Evolutionary conservation across 352 stramenopile genomes (phyloP), one percentile per base, ranked within the genome.

Genomic region (Pythium utonaiense): DNA sequence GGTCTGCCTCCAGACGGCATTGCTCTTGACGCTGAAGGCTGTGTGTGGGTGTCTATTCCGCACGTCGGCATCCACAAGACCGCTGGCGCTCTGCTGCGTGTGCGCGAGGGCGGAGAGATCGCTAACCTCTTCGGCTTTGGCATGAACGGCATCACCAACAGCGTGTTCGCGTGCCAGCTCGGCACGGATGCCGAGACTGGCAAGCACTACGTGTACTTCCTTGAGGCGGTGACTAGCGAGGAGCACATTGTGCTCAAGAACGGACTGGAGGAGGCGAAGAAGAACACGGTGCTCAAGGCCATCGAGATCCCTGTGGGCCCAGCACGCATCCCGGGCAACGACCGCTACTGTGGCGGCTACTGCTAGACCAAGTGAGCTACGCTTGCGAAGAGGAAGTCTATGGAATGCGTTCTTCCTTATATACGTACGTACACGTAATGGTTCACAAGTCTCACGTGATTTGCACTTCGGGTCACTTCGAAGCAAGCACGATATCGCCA

Each of bases 11-110:
- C 70, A 7, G 78, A 89, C 58, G 81, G 78, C 52, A 91, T 91
- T 47, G 78, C 73, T 12, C 66, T 89, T 2, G 78, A 91, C 34
- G 77, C 75, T 0, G 77, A 91, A 41, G 81, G 81, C 22, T 91
- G 78, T 49, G 72, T 89, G 36, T 89, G 81, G 81, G 67, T 51
- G 12, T 74, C 78, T 1, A 63, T 89, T 14, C 71, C 78, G 6
- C 78, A 87, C 17, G 61, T 85, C 19, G 77, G 78, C 2, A 10
- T 80, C 30, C 82, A 84, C 66, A 41, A 58, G 25, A 87, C 74
- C 1, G 63, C 59, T 8, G 81, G 81, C 1, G 81, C 73, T 0
- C 34, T 89, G 7, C 53, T 88, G 17, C 81, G 78, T 6, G 51
- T 91, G 9, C 70, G 71, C 17, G 78, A 91, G 48, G 77, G 77